These are phyloP conservation scores for Isoetes engelmannii DNA, from an alignment of 83 land plant genomes.

Conservation along the genomic window DNA sequence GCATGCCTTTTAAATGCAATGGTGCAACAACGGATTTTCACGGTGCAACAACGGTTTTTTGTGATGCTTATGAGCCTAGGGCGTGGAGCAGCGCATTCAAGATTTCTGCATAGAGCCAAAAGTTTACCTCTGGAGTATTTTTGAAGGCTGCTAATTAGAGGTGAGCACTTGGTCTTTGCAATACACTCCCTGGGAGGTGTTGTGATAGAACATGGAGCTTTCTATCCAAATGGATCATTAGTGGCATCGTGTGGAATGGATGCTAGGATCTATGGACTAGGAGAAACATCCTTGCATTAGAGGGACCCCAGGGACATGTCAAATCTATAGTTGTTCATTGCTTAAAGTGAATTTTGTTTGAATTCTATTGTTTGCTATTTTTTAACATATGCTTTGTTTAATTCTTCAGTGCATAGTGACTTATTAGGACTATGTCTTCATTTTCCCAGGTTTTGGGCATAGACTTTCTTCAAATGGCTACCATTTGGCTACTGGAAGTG, in stretches of 20 bases:
- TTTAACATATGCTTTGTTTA: too few species aligned
- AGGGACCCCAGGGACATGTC: constrained; percentile 99
- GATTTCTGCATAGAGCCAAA: constrained; percentile 8
- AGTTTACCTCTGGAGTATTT: constrained; percentile 2
- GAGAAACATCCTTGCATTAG: constrained; percentile 83
- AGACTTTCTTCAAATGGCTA: constrained; percentile 92
- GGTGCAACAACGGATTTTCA: constrained; percentile 74
- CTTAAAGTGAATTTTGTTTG: too few species aligned
- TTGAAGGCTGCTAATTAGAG: neutral
- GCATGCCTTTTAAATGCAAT: constrained; percentile 53
- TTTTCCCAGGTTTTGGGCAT: constrained; percentile 58
- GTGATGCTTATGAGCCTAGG: neutral
- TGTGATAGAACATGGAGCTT: constrained; percentile 65
- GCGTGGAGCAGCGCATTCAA: neutral
- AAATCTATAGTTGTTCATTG: constrained; percentile 58
- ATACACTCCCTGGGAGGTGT: constrained; percentile 15
- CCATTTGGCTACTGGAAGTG: constrained; percentile 89
- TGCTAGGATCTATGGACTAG: constrained; percentile 96
- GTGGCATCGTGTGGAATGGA: constrained; percentile 92
- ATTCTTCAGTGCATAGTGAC: neutral
- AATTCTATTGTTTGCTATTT: too few species aligned
- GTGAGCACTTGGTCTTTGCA: constrained; percentile 15
- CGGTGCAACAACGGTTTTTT: constrained; percentile 35
- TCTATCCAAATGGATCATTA: constrained; percentile 85
- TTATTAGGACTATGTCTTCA: constrained; percentile 12